Base-by-base conservation (phyloP, 371 early-diverging fungal species). In the Mucor circinelloides region DNA sequence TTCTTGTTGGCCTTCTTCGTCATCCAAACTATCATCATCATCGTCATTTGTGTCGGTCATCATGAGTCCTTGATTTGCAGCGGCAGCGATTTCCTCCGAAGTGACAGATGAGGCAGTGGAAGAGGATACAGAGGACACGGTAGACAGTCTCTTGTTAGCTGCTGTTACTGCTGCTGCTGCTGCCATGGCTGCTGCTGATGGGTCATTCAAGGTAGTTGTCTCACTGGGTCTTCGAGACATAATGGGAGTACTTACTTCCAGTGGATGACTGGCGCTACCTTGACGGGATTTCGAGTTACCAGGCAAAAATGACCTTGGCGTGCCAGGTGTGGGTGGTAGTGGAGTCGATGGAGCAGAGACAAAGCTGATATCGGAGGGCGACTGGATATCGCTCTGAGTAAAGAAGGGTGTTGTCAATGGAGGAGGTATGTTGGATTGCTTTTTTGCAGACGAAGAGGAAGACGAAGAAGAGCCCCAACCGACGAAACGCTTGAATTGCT, bases 401-500 rank as follows among this genome's bases (percentile, higher is more conserved):
- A n/a, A 58, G 1, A 25, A 46, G 28, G 21, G 55, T 46, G 70
- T 63, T 30, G 57, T 67, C n/a, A 64, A 48, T 9, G 60, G 64
- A 36, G 65, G 65, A 46, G 55, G 69, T 32, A 31, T n/a, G 19
- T 30, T 56, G 17, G 28, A 10, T 10, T 31, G 57, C 9, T 58
- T 32, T 10, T 58, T 58, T 25, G 23, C 34, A 6, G 23, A 27
- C 3, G 38, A 13, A 27, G 32, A 17, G 2, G 59, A 15, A n/a
- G 64, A 40, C 15, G 70, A 71, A 38, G 71, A 75, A 28, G 66
- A 68, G 3, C 81, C 81, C 81, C 81, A 80, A 13, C 81, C 81
- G 19, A 80, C 81, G 44, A 80, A 70, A n/a, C 81, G 60, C 56
- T 80, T 80, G 15, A 80, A 71, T 19, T 78, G 78, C 23, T 77